A percentile compares a stretch with the other conserved stretches of the same genome.
phyloP scores from a whole-genome alignment of 2,329 filamentous ascomycete species.

The Didymella arachidicola region DNA sequence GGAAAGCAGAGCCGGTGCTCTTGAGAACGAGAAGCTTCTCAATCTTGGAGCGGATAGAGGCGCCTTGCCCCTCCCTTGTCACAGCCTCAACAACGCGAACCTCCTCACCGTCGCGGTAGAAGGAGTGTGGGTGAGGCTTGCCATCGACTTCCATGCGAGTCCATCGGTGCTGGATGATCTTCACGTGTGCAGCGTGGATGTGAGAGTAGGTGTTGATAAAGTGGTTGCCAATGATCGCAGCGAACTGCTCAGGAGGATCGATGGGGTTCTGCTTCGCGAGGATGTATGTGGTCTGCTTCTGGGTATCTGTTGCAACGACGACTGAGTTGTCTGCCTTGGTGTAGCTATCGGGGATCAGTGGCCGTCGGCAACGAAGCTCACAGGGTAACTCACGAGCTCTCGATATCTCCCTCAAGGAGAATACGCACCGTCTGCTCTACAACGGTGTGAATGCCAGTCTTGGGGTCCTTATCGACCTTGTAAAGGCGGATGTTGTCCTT shows the following conservation, averaged over 20 bases:
- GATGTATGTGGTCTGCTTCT: conserved; percentile 93
- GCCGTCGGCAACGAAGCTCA: neutral
- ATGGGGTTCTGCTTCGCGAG: conserved; percentile 93
- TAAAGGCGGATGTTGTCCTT: conserved; percentile 99
- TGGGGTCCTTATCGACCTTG: conserved; percentile 85
- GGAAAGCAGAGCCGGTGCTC: conserved; percentile 95
- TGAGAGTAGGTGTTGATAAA: conserved; percentile 89
- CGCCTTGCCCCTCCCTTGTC: conserved; percentile 69
- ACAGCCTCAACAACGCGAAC: conserved; percentile 83
- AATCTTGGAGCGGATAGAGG: conserved; percentile 80
- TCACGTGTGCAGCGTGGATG: conserved; percentile 84
- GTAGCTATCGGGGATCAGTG: conserved; percentile 67
- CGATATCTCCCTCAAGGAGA: conserved; percentile 91
- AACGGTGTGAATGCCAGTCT: conserved; percentile 81
- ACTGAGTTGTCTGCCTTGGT: conserved; percentile 93
- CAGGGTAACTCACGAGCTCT: conserved; percentile 69
- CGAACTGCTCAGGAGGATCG: conserved; percentile 91
- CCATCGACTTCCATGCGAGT: conserved; percentile 86
- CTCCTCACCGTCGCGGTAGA: conserved; percentile 88
- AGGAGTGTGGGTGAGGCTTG: conserved; percentile 92
- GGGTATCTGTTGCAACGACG: conserved; percentile 94
- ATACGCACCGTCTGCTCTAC: conserved; percentile 95
- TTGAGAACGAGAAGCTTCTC: conserved; percentile 88
- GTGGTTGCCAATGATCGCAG: conserved; percentile 82
- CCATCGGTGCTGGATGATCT: conserved; percentile 87